Evolutionary conservation across 2,329 filamentous ascomycete genomes (phyloP), one percentile per base, ranked within the genome.

Genomic region (Cercospora nicotianae): DNA sequence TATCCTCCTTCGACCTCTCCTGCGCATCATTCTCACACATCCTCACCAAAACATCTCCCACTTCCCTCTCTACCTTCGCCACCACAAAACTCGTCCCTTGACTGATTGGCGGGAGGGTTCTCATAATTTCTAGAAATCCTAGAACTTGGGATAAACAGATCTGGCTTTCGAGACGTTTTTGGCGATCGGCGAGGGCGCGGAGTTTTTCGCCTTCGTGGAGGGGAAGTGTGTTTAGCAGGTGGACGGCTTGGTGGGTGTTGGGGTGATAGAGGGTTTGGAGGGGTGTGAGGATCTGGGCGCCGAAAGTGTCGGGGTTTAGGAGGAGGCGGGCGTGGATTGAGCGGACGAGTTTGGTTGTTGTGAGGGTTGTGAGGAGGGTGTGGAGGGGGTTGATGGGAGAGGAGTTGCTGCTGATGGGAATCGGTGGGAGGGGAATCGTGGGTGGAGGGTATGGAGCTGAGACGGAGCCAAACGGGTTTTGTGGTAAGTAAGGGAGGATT

Each of bases 1-100:
- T 30, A 51, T 62, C 60, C 23, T 48, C 26, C 28, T 51, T 30
- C 23, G 60, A 62, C 18, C 36, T 26, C 23, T 30, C 39, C 28
- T 45, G 36, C 8, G 36, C 60, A 62, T 62, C 60, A 16, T 51
- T 23, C 60, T 62, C 60, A 30, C 39, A 62, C 60, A 62, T 62
- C 26, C 60, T 51, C 20, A 13, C 23, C 20, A 48, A 28, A 23
- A 62, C 10, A 7, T 51, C 39, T 18, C 30, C 16, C 20, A 62
- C 36, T 13, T 28, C 36, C 7, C 13, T 45, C 26, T 62, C 36
- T 1, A 42, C 20, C 16, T 62, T 28, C 23, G 48, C 20, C 23
- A 53, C 48, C 48, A 53, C 48, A 12, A 28, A 28, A 3, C 1
- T 28, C 48, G 16, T 53, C 23, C 26, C 48, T 16, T 12, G 8